Percentiles rank a stretch among this genome's conserved stretches.
phyloP scores from a whole-genome alignment of 139 green algal genomes.

The Tetraselmis striata region DNA sequence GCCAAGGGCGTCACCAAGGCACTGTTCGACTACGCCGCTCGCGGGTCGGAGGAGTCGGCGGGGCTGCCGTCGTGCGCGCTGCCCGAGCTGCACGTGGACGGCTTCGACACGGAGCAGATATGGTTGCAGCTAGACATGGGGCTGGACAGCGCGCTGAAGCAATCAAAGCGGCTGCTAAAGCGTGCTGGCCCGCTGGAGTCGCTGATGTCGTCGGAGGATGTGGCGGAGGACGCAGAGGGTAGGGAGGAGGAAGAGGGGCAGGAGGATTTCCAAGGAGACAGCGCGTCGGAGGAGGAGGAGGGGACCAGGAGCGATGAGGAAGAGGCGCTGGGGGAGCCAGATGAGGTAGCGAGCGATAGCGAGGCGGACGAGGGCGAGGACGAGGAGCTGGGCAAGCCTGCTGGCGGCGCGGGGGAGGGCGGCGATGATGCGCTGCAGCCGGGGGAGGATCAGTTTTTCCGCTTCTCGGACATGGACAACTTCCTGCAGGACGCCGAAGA shows the following conservation, averaged over 20 bases:
- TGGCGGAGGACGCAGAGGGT: background rate
- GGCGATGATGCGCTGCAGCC: slow-evolving; percentile 17
- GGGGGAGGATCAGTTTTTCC: slow-evolving; percentile 69
- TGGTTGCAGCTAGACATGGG: slow-evolving; percentile 61
- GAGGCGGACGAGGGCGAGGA: slow-evolving; percentile 7
- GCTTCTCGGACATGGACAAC: slow-evolving; percentile 75
- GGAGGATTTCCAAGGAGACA: background rate
- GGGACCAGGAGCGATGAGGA: background rate
- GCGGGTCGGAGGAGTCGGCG: background rate
- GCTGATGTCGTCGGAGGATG: slow-evolving; percentile 9
- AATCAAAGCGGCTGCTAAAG: slow-evolving; percentile 24
- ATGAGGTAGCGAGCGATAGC: background rate
- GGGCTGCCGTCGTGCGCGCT: background rate
- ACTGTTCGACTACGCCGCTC: background rate
- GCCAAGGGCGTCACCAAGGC: background rate
- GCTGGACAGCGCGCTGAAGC: slow-evolving; percentile 12
- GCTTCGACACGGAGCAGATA: slow-evolving; percentile 68
- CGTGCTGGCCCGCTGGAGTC: slow-evolving; percentile 9
- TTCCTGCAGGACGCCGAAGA: slow-evolving; percentile 82
- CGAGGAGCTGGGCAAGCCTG: background rate
- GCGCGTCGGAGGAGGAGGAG: slow-evolving; percentile 9
- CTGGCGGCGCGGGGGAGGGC: background rate
- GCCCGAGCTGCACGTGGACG: slow-evolving; percentile 43
- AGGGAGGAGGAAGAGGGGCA: slow-evolving; percentile 5
- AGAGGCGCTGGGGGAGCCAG: background rate